Evolutionary conservation across 2,329 filamentous ascomycete genomes (phyloP).

Genomic region (Mycosphaerella arachidis): DNA sequence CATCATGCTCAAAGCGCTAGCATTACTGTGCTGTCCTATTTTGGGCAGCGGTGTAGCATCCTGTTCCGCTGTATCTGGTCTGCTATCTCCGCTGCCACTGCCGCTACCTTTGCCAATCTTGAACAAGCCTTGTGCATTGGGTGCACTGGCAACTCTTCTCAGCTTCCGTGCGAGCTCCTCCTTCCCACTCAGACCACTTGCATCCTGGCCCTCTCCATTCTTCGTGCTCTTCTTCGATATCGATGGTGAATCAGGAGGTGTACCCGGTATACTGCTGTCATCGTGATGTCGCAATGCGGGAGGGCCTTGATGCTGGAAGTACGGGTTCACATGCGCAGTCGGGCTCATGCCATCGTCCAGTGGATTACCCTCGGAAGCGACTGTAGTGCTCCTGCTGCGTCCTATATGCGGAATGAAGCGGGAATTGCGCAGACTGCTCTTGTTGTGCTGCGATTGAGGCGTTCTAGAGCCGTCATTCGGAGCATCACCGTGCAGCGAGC

Average conservation of each 20-base stretch:
- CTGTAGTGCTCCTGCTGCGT: slow-evolving; percentile 82
- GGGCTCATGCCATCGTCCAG: slow-evolving; percentile 86
- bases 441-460: slow-evolving; percentile 51
- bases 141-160: slow-evolving; percentile 89
- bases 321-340: slow-evolving; percentile 91
- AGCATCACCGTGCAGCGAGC: slow-evolving; percentile 26
- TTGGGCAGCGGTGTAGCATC: slow-evolving; percentile 58
- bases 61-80: slow-evolving; percentile 68
- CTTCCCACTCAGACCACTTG: slow-evolving; percentile 74
- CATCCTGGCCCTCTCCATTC: slow-evolving; percentile 55
- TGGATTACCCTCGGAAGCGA: slow-evolving; percentile 86
- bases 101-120: slow-evolving; percentile 34
- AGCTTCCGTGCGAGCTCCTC: slow-evolving; percentile 92
- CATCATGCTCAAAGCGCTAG: slow-evolving; percentile 50
- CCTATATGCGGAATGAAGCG: slow-evolving; percentile 84
- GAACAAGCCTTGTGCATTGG: slow-evolving; percentile 93
- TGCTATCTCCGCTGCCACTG: slow-evolving; percentile 33
- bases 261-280: slow-evolving; percentile 85
- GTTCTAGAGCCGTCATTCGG: slow-evolving; percentile 42
- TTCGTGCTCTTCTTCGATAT: slow-evolving; percentile 65
- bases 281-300: slow-evolving; percentile 92
- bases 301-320: slow-evolving; percentile 94
- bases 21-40: slow-evolving; percentile 45
- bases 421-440: slow-evolving; percentile 69
- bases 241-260: slow-evolving; percentile 83